These are phyloP conservation scores for Monosporascus cannonballus DNA, from an alignment of 2,329 filamentous ascomycete genomes.

Conservation along the genomic window DNA sequence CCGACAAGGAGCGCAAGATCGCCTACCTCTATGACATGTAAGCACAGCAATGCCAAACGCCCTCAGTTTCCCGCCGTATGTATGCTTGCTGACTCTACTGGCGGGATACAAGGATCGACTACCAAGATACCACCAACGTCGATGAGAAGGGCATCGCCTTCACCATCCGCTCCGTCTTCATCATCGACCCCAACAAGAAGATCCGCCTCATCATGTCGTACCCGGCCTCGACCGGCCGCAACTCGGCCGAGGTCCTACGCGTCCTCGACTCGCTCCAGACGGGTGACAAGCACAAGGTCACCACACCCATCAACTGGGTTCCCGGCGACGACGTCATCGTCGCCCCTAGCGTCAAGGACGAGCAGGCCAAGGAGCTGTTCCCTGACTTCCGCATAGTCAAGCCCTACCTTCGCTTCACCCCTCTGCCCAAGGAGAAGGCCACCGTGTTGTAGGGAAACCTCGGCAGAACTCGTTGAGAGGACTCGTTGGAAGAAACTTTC, in stretches of 20 bases:
- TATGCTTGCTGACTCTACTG: too few relatives aligned
- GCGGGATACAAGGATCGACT: slow-evolving; percentile 55
- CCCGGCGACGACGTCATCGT: slow-evolving; percentile 90
- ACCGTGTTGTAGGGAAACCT: slow-evolving; percentile 22
- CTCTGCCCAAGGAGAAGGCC: slow-evolving; percentile 50
- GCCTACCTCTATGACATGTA: slow-evolving; percentile 74
- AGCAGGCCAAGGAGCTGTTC: slow-evolving; percentile 84
- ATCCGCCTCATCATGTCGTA: slow-evolving; percentile 90
- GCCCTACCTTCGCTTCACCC: slow-evolving; percentile 70
- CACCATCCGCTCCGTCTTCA: slow-evolving; percentile 90
- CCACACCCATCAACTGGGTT: slow-evolving; percentile 86
- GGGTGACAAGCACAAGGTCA: slow-evolving; percentile 82
- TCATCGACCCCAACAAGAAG: slow-evolving; percentile 91
- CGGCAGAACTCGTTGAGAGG: not conserved
- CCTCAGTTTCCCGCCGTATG: too few relatives aligned
- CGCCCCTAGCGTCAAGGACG: slow-evolving; percentile 73
- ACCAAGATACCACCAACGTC: slow-evolving; percentile 76
- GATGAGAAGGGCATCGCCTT: slow-evolving; percentile 80
- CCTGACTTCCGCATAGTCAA: slow-evolving; percentile 65
- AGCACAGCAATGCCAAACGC: slow-evolving; percentile 18
- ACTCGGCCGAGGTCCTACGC: slow-evolving; percentile 72
- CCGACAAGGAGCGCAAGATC: slow-evolving; percentile 71
- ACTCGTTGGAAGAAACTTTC: not conserved
- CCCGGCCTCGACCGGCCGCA: slow-evolving; percentile 83
- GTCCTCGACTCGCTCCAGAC: slow-evolving; percentile 75